Evolutionary conservation across 1,284 basidiomycete genomes (phyloP).

Genomic region (Ceratobasidium theobromae): DNA sequence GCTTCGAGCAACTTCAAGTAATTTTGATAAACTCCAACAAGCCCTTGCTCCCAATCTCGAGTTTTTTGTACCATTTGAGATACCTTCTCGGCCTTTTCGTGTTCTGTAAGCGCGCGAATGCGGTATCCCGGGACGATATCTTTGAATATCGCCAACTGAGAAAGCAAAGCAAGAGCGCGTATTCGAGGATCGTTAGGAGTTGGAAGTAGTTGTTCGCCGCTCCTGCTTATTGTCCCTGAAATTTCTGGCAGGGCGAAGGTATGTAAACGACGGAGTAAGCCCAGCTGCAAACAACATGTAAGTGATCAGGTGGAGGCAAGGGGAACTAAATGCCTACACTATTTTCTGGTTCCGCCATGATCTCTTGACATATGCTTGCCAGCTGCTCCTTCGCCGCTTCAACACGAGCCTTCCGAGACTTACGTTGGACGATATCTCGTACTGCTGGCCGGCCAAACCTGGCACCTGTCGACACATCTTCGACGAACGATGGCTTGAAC

Average conservation of each 20-base stretch:
- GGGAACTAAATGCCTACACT: conserved; percentile 52
- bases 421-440: conserved; percentile 67
- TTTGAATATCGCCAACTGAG: conserved; percentile 91
- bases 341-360: conserved; percentile 82
- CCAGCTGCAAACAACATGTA: conserved; percentile 55
- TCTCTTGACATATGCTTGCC: conserved; percentile 84
- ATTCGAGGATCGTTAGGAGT: conserved; percentile 76
- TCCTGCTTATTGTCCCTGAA: neutral
- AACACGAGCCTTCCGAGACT: conserved; percentile 68
- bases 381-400: conserved; percentile 88
- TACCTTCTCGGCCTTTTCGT: conserved; percentile 91
- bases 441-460: conserved; percentile 82
- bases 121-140: conserved; percentile 91
- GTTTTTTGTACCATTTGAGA: conserved; percentile 89
- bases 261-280: conserved; percentile 80
- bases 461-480: conserved; percentile 73
- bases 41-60: conserved; percentile 96
- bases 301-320: neutral
- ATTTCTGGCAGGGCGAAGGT: conserved; percentile 79
- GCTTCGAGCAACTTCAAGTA: conserved; percentile 84
- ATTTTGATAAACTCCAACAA: conserved; percentile 85
- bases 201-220: conserved; percentile 55
- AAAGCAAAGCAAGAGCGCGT: conserved; percentile 85
- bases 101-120: conserved; percentile 86
- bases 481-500: conserved; percentile 45